These are phyloP conservation scores for Dissophora globulifera DNA, from an alignment of 192 early-diverging fungal species.

Conservation along the genomic window DNA sequence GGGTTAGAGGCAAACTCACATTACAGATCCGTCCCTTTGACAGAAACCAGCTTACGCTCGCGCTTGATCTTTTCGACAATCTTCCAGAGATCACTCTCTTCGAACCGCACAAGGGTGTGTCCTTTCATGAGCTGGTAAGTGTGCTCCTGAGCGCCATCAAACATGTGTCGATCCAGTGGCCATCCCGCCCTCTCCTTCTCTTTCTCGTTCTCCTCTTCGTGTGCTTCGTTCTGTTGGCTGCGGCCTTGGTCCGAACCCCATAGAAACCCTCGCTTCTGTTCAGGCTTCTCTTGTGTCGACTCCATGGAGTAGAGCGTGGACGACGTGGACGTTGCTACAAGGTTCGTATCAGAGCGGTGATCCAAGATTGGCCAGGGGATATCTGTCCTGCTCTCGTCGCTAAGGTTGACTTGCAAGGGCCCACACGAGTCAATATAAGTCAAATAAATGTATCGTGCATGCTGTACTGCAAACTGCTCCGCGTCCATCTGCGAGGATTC, in stretches of 20 bases:
- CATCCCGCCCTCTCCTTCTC: conserved; percentile 9
- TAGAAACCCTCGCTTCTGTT: neutral
- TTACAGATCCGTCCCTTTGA: neutral
- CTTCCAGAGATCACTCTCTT: conserved; percentile 64
- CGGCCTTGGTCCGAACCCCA: neutral
- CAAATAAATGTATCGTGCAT: conserved; percentile 79
- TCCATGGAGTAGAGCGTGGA: neutral
- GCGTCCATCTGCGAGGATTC: neutral
- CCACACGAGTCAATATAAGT: conserved; percentile 75
- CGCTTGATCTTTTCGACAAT: conserved; percentile 55
- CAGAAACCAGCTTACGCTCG: conserved; percentile 50
- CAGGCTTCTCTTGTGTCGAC: neutral
- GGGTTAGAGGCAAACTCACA: too few relatives aligned
- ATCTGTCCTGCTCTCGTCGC: conserved; percentile 74
- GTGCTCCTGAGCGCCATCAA: conserved; percentile 84
- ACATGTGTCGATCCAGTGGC: conserved; percentile 71
- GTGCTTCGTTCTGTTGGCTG: too few relatives aligned
- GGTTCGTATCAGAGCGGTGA: too few relatives aligned
- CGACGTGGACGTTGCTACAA: too few relatives aligned
- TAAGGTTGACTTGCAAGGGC: conserved; percentile 79
- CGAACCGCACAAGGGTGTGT: conserved; percentile 78
- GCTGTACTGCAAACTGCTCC: conserved; percentile 42
- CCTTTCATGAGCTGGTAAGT: conserved; percentile 81
- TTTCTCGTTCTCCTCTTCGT: neutral
- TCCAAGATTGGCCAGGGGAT: conserved; percentile 76